phyloP scores from a whole-genome alignment of 1,284 basidiomycete species.

The Trichosporon sp. region DNA sequence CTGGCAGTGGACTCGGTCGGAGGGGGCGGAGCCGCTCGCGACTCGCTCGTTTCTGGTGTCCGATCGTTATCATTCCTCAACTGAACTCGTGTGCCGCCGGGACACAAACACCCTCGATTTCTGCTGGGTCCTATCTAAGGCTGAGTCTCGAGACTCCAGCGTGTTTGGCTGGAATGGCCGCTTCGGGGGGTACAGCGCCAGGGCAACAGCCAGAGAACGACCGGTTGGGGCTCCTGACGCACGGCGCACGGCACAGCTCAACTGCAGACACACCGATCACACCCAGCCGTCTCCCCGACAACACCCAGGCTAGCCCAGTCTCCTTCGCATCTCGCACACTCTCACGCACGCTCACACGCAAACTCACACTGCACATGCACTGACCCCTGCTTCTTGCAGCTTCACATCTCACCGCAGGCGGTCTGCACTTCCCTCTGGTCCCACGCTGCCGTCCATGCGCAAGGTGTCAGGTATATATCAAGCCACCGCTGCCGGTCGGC shows the following conservation, averaged over 20 bases:
- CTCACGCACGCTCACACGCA: not conserved
- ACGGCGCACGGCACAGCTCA: not conserved
- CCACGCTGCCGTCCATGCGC: not conserved
- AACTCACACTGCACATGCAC: conserved; percentile 9
- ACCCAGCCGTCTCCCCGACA: no score
- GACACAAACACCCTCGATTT: not conserved
- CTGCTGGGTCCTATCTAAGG: not conserved
- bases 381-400: not conserved
- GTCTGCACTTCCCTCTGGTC: not conserved
- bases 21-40: no score
- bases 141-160: no score
- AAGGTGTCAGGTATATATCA: conserved; percentile 8
- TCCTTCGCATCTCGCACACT: not conserved
- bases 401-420: conserved; percentile 1
- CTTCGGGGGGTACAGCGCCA: no score
- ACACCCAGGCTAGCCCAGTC: no score
- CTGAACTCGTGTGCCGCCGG: not conserved
- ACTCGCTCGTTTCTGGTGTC: no score
- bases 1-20: no score
- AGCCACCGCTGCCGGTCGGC: not conserved
- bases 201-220: no score
- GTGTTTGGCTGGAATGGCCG: no score
- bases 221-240: no score
- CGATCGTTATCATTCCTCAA: not conserved
- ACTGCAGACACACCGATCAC: no score